Evolutionary conservation across 345 rosid genomes (phyloP).

Genomic region (Linum trigynum): DNA sequence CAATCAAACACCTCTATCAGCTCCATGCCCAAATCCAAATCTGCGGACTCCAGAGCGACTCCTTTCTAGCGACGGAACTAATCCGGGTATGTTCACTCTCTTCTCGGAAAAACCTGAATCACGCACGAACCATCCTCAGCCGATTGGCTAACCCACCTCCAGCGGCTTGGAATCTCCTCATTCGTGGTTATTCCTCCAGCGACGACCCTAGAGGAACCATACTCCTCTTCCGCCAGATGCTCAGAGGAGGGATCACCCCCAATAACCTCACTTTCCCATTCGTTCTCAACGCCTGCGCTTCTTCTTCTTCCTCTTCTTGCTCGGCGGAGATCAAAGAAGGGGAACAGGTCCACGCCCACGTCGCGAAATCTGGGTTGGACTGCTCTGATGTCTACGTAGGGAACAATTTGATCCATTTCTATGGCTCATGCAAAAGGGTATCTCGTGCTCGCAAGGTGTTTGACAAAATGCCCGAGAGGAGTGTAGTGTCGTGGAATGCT

Average conservation of each 20-base stretch:
- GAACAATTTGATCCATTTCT: constrained; percentile 54
- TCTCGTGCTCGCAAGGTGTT: constrained; percentile 50
- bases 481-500: constrained; percentile 71
- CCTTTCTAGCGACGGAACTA: constrained; percentile 41
- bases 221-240: constrained; percentile 46
- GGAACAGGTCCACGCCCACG: constrained; percentile 56
- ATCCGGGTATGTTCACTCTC: constrained; percentile 43
- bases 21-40: constrained; percentile 51
- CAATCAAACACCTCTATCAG: constrained; percentile 44
- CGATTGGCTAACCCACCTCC: constrained; percentile 32
- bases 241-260: constrained; percentile 43
- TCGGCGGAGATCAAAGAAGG: constrained; percentile 32
- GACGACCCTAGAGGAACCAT: constrained; percentile 45
- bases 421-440: constrained; percentile 57
- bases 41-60: constrained; percentile 42
- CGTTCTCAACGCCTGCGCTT: constrained; percentile 54
- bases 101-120: constrained; percentile 29
- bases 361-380: constrained; percentile 51
- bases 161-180: constrained; percentile 54
- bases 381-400: constrained; percentile 46
- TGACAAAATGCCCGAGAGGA: constrained; percentile 58
- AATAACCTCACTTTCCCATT: constrained; percentile 69
- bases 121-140: constrained; percentile 38
- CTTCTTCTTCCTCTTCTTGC: constrained; percentile 17
- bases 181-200: constrained; percentile 51